Evolutionary conservation across 2,329 filamentous ascomycete genomes (phyloP).

Genomic region (Hypoxylon sp.): DNA sequence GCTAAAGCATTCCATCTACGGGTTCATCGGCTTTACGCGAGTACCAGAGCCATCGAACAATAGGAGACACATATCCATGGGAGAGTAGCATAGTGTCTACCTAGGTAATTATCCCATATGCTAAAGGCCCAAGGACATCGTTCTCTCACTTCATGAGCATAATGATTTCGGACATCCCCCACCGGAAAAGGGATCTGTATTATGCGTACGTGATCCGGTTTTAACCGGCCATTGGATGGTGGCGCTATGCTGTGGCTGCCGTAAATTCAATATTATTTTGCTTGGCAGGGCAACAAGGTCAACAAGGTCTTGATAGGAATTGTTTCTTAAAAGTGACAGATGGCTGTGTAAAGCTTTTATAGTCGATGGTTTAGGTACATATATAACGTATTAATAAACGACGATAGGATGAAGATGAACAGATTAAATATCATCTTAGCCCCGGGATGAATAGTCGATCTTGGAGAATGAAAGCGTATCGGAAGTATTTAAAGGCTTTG

Average conservation of each 20-base stretch:
- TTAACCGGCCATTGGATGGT: neutral
- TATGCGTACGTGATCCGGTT: neutral
- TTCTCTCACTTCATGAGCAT: neutral
- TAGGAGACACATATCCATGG: neutral
- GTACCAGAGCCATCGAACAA: neutral
- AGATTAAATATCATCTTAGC: neutral
- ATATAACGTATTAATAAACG: no score
- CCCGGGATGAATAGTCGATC: neutral
- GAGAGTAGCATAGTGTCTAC: neutral
- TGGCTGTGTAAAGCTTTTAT: neutral
- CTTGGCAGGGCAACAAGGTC: no score
- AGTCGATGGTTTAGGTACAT: neutral
- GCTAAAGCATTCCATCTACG: neutral
- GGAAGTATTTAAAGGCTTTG: neutral
- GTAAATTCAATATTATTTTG: neutral
- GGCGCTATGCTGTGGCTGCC: neutral
- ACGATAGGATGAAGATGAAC: no score
- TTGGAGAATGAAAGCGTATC: constrained; percentile 7
- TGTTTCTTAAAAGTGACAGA: neutral
- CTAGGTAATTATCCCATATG: neutral
- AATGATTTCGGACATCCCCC: neutral
- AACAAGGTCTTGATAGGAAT: neutral
- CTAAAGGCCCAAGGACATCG: neutral
- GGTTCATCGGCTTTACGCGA: neutral
- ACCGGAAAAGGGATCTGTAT: neutral